A percentile compares a stretch with the other conserved stretches of the same genome.
Conservation (phyloP, 495 filamentous ascomycete genomes). For the Parathielavia hyrcaniae region DNA sequence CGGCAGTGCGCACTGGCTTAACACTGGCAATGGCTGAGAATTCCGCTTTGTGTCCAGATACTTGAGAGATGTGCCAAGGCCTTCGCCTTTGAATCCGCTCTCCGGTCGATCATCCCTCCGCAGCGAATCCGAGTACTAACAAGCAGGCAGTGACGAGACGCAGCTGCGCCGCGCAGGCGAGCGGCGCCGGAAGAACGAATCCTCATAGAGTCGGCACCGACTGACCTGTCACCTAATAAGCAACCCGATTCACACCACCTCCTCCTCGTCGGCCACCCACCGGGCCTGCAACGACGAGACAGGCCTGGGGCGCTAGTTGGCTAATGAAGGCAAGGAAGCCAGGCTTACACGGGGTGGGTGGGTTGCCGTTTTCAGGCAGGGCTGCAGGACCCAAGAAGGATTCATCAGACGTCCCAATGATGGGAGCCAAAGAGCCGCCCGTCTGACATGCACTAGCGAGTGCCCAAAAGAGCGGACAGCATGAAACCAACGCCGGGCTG, state of each 20-base stretch:
- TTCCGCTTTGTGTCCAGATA: background rate
- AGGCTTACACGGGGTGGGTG: background rate
- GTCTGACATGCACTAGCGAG: background rate
- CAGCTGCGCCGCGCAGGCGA: background rate
- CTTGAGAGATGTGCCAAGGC: background rate
- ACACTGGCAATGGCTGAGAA: background rate
- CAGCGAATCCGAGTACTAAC: background rate
- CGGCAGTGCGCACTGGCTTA: too few relatives aligned
- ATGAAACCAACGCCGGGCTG: background rate
- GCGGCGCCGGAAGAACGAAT: background rate
- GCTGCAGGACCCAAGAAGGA: background rate
- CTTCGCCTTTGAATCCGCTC: background rate
- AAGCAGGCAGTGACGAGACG: background rate
- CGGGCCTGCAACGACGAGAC: background rate
- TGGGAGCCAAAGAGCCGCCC: background rate
- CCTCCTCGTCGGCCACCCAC: background rate
- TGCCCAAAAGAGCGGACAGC: conserved; percentile 1
- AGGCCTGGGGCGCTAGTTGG: background rate
- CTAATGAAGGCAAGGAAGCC: background rate
- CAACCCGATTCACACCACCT: background rate
- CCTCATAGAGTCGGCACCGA: background rate
- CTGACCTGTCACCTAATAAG: conserved; percentile 1
- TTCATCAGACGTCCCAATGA: background rate
- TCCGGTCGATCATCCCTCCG: background rate
- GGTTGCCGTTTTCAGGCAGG: background rate